Percentiles rank a stretch among this genome's conserved stretches.
Evolutionary conservation across 176 grass and related monocot genomes (phyloP).

Genomic region (Oryza punctata): DNA sequence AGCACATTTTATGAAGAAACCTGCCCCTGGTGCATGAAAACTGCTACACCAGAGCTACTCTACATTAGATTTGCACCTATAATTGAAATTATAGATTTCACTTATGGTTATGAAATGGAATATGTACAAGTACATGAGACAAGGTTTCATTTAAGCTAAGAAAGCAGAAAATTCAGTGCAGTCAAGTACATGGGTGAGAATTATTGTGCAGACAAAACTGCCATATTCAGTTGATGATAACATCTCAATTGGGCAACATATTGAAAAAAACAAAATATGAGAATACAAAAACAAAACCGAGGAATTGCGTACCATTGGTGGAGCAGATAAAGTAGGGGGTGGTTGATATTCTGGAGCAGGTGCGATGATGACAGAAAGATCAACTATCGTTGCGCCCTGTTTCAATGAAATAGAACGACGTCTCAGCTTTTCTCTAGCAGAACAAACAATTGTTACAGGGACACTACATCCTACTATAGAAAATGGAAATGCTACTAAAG

Average conservation of each 20-base stretch:
- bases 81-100: background rate
- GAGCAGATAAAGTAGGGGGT: slow-evolving; percentile 56
- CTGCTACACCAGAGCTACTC: background rate
- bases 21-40: background rate
- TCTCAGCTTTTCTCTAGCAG: slow-evolving; percentile 16
- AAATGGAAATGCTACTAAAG: slow-evolving; percentile 4
- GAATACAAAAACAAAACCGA: slow-evolving; percentile 2
- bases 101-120: slow-evolving; percentile 2
- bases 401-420: slow-evolving; percentile 21
- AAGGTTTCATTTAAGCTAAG: background rate
- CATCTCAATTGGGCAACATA: background rate
- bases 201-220: background rate
- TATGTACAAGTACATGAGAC: background rate
- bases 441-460: background rate
- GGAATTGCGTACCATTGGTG: slow-evolving; percentile 43
- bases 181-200: background rate
- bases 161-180: background rate
- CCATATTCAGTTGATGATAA: slow-evolving; percentile 13
- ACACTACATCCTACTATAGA: background rate
- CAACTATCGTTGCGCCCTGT: slow-evolving; percentile 87
- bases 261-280: background rate
- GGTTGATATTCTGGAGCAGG: slow-evolving; percentile 77
- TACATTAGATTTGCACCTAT: background rate
- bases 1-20: slow-evolving; percentile 13
- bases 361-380: slow-evolving; percentile 81